Percentiles rank a stretch among this genome's conserved stretches.
These are phyloP conservation scores for Cryomyces minteri DNA, from an alignment of 495 filamentous ascomycete species.

Conservation along the genomic window DNA sequence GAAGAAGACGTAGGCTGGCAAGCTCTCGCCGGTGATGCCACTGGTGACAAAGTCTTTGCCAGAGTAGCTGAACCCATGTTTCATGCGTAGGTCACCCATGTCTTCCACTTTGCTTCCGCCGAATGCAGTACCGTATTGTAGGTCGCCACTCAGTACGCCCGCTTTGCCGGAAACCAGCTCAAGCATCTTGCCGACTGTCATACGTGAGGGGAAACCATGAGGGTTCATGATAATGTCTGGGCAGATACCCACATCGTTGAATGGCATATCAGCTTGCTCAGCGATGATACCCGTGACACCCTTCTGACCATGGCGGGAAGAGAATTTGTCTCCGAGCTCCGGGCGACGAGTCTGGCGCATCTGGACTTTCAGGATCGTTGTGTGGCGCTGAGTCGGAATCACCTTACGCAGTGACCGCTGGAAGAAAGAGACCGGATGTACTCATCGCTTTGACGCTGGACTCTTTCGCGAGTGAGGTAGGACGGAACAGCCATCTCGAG, in stretches of 20 bases:
- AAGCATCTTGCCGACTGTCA: slow-evolving; percentile 98
- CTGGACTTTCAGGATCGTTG: slow-evolving; percentile 70
- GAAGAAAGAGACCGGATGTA: too few species aligned
- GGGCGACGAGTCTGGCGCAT: slow-evolving; percentile 85
- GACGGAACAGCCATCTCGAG: too few species aligned
- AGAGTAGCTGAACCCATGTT: slow-evolving; percentile 83
- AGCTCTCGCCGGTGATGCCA: slow-evolving; percentile 83
- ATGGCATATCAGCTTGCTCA: slow-evolving; percentile 92
- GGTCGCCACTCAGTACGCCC: slow-evolving; percentile 60
- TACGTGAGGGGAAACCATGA: slow-evolving; percentile 97
- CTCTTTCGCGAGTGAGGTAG: too few species aligned
- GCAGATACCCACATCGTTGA: slow-evolving; percentile 72
- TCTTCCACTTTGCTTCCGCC: slow-evolving; percentile 80
- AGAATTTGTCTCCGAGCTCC: slow-evolving; percentile 49
- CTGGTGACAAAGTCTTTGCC: slow-evolving; percentile 93
- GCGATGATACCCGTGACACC: slow-evolving; percentile 89
- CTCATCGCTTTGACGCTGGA: too few species aligned
- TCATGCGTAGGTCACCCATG: slow-evolving; percentile 68
- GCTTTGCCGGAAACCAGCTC: slow-evolving; percentile 93
- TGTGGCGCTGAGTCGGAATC: slow-evolving; percentile 17
- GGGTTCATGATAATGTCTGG: slow-evolving; percentile 99
- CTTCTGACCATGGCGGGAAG: slow-evolving; percentile 28
- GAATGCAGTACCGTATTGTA: slow-evolving; percentile 88
- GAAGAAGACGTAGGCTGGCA: slow-evolving; percentile 95
- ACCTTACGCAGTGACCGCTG: too few species aligned